Percentiles rank a stretch among this genome's conserved stretches.
Evolutionary conservation across 805 yeast species (phyloP).

Genomic region (Saccharomycopsis fodiens): DNA sequence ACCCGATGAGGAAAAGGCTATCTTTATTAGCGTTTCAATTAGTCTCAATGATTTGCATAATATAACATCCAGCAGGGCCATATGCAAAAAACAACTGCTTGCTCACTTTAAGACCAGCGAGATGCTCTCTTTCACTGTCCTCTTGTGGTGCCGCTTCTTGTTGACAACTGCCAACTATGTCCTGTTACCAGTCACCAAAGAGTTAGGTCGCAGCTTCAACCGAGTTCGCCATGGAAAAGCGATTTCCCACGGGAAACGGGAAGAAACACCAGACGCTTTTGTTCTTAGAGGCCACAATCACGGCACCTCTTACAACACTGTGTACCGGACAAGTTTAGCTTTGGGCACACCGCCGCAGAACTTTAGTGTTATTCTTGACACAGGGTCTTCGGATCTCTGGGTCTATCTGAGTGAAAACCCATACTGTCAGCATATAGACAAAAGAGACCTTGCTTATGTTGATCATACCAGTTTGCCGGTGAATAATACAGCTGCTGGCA

Average conservation of each 20-base stretch:
- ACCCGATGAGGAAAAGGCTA: no score
- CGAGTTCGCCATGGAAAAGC: background rate
- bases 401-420: conserved; percentile 22
- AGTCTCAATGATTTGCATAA: no score
- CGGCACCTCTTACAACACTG: conserved; percentile 29
- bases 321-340: conserved; percentile 35
- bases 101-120: no score
- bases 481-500: background rate
- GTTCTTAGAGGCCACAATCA: background rate
- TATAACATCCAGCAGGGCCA: no score
- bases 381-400: conserved; percentile 47
- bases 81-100: no score
- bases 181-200: background rate
- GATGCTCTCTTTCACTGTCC: no score
- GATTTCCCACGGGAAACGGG: background rate
- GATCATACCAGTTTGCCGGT: no score
- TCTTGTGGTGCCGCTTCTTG: no score
- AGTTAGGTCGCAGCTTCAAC: background rate
- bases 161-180: background rate
- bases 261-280: background rate
- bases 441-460: no score
- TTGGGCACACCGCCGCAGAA: conserved; percentile 33
- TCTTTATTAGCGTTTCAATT: no score
- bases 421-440: conserved; percentile 7
- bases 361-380: conserved; percentile 36